Conservation (phyloP, 2,329 filamentous ascomycete genomes). For the Mycosphaerelloides madeirae region DNA sequence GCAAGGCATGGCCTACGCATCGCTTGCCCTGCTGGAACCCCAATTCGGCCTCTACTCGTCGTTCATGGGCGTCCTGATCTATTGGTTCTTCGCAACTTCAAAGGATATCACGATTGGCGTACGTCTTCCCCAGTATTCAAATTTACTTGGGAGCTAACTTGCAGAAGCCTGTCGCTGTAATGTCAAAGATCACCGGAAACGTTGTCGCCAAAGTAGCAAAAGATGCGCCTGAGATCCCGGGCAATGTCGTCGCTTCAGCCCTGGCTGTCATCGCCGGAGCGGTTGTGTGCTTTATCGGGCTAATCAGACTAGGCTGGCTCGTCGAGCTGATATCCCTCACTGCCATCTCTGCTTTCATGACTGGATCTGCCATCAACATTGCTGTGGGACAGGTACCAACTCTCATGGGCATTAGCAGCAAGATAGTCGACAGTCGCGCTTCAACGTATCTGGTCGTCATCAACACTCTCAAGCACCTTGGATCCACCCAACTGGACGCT, state of each 20-base stretch:
- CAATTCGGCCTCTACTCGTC: conserved; percentile 91
- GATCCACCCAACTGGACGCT: conserved; percentile 66
- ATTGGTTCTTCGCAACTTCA: conserved; percentile 97
- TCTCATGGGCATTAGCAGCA: conserved; percentile 67
- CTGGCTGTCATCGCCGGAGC: conserved; percentile 72
- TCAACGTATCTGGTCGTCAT: conserved; percentile 79
- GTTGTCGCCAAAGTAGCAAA: conserved; percentile 63
- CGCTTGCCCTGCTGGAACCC: conserved; percentile 70
- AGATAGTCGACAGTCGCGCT: conserved; percentile 66
- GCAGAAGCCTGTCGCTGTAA: conserved; percentile 80
- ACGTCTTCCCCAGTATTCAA: conserved; percentile 46
- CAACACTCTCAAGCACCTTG: conserved; percentile 71
- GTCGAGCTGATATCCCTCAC: conserved; percentile 89
- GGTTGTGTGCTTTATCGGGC: conserved; percentile 72
- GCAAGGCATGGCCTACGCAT: conserved; percentile 92
- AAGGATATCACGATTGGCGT: conserved; percentile 97
- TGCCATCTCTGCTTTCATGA: conserved; percentile 94
- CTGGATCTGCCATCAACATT: conserved; percentile 88
- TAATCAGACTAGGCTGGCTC: conserved; percentile 79
- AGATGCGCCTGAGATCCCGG: conserved; percentile 53
- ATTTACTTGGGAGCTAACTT: no score
- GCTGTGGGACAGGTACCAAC: conserved; percentile 74
- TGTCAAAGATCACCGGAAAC: conserved; percentile 84
- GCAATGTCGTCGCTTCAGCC: conserved; percentile 69
- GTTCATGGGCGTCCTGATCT: conserved; percentile 90